These are phyloP conservation scores for Ustilago esculenta DNA, from an alignment of 1,284 basidiomycete genomes.

Conservation along the genomic window DNA sequence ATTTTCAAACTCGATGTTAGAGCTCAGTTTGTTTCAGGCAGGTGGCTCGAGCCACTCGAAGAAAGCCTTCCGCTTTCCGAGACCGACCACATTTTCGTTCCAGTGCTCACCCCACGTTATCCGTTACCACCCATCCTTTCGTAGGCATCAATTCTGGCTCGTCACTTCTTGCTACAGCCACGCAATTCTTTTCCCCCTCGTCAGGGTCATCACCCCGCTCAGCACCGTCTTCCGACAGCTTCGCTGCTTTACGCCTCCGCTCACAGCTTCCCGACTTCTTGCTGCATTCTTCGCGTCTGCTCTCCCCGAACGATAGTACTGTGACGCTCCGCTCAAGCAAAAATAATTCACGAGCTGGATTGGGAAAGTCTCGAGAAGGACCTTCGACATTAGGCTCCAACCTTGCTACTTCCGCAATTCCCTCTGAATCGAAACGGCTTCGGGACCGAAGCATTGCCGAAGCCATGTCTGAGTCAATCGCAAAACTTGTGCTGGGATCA, in stretches of 20 bases:
- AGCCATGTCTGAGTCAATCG: slow-evolving; percentile 34
- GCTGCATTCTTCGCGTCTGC: slow-evolving; percentile 21
- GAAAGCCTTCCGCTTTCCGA: slow-evolving; percentile 11
- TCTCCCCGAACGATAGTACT: slow-evolving; percentile 21
- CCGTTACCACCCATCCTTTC: not conserved
- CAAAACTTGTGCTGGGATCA: slow-evolving; percentile 36
- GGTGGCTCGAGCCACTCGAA: slow-evolving; percentile 16
- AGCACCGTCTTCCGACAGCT: not conserved
- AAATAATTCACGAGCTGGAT: not conserved
- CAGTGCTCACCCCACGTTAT: not conserved
- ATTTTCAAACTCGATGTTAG: not conserved
- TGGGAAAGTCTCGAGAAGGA: not conserved
- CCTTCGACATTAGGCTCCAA: not conserved
- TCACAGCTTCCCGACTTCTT: slow-evolving; percentile 16
- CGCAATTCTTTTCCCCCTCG: slow-evolving; percentile 3
- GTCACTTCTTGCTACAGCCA: slow-evolving; percentile 11
- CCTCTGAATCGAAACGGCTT: slow-evolving; percentile 32
- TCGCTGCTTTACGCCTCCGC: not conserved
- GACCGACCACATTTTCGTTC: slow-evolving; percentile 2
- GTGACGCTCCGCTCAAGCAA: slow-evolving; percentile 12
- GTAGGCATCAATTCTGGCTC: slow-evolving; percentile 6
- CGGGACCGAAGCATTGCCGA: slow-evolving; percentile 29
- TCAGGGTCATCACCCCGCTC: not conserved
- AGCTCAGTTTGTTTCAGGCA: not conserved
- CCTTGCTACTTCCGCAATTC: slow-evolving; percentile 19